Evolutionary conservation across 2,329 filamentous ascomycete species (phyloP), one percentile per base, ranked within the genome.

Genomic region (Cladosporium colombiae): DNA sequence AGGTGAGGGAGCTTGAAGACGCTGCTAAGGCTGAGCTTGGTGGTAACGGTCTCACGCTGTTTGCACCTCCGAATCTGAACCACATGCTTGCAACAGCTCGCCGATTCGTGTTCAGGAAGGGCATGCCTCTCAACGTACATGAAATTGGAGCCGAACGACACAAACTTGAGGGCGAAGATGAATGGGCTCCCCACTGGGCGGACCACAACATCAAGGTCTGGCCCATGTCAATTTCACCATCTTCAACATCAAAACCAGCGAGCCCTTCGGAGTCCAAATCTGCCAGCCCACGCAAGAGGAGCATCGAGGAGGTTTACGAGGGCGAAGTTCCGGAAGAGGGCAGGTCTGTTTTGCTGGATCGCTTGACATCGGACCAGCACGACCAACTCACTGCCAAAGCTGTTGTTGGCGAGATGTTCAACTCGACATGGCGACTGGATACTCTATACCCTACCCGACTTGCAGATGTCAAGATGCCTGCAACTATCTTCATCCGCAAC

Each of bases 101-200:
- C 55, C 83, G 89, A 35, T 97, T 97, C 77, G 87, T 98, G 59
- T 94, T 97, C 72, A 86, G 95, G 44, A 93, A 91, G 71, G 89
- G 91, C 0, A 84, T 96, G 75, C 89, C 90, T 0, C 79, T 97
- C n/a, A 81, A 80, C 35, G 83, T 89, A 1, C 83, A 87, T 68
- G 95, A 99, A 77, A 85, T 91, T 58, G 79, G 81, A 49, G 71
- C 79, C 11, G 81, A 74, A 67, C 62, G 64, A 65, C 68, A 68
- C 14, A 68, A 73, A 14, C 62, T 72, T 3, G 68, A 70, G 16
- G 67, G 68, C n/a, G 74, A 72, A 66, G 72, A 74, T 44, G 74
- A 71, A 55, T 76, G 81, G 33, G 66, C 68, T 21, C 91, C 93
- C 0, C 88, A 91, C 59, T 96, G 88, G 85, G 78, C 86, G 66